These are phyloP conservation scores for Volvox africanus DNA, from an alignment of 139 green algal species.

Conservation along the genomic window DNA sequence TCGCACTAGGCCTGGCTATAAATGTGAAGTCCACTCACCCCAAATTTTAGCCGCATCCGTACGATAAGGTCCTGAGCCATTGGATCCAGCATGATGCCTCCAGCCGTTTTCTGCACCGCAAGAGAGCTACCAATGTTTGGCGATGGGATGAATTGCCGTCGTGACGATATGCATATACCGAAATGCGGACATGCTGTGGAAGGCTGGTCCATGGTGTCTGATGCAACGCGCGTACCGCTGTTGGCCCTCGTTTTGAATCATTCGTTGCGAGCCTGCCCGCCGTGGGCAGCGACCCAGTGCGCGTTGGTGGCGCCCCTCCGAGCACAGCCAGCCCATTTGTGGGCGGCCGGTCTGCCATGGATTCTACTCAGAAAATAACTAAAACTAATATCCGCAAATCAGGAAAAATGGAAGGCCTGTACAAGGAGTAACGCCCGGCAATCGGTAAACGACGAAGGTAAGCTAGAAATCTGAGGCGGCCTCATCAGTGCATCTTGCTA, in stretches of 20 bases:
- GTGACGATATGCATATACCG: neutral
- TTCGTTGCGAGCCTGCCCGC: neutral
- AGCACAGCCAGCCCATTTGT: conserved; percentile 34
- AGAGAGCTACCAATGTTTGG: neutral
- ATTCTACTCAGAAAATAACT: neutral
- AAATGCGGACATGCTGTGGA: neutral
- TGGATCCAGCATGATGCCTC: neutral
- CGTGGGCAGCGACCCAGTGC: neutral
- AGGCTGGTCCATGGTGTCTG: neutral
- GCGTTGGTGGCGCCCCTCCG: conserved; percentile 19
- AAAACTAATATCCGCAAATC: neutral
- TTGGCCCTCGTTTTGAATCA: neutral
- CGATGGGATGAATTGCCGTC: neutral
- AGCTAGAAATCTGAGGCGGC: neutral
- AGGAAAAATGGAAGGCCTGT: neutral
- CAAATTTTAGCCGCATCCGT: conserved; percentile 19
- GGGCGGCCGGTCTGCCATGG: conserved; percentile 13
- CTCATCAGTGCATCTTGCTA: neutral
- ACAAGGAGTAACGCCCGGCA: neutral
- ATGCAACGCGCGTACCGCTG: neutral
- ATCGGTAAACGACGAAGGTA: neutral
- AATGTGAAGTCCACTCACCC: conserved; percentile 3
- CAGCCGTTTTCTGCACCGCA: conserved; percentile 4
- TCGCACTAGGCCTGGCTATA: too few relatives aligned
- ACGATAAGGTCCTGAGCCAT: conserved; percentile 26